A percentile compares a stretch with the other conserved stretches of the same genome.
Conservation (phyloP, 495 filamentous ascomycete species). For the Acidomyces sp. region DNA sequence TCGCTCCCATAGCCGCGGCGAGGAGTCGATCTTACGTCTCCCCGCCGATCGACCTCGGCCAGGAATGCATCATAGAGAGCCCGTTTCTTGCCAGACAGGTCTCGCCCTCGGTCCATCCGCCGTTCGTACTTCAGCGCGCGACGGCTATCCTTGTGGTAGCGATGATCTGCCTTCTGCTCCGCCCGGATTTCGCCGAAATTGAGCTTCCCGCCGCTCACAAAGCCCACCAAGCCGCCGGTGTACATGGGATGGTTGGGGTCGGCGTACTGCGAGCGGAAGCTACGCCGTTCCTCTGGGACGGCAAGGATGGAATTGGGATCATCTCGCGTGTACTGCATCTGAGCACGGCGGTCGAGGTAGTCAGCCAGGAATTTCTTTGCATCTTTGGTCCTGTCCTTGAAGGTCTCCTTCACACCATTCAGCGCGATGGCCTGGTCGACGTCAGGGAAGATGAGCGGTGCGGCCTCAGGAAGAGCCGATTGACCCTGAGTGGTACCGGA, state of each 20-base stretch:
- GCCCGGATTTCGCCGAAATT: not conserved
- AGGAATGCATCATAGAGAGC: not conserved
- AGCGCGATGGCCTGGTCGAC: slow-evolving; percentile 29
- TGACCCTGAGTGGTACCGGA: slow-evolving; percentile 37
- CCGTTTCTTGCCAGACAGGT: not conserved
- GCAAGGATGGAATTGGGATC: slow-evolving; percentile 17
- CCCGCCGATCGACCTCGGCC: not conserved
- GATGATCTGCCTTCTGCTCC: not conserved
- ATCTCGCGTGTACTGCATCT: slow-evolving; percentile 31
- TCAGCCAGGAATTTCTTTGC: slow-evolving; percentile 35
- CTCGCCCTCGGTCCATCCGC: not conserved
- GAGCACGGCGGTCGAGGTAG: slow-evolving; percentile 41
- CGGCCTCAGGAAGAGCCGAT: slow-evolving; percentile 37
- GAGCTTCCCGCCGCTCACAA: slow-evolving; percentile 29
- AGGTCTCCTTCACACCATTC: slow-evolving; percentile 24
- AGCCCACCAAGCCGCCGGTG: slow-evolving; percentile 28
- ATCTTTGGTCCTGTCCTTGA: slow-evolving; percentile 24
- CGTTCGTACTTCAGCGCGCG: slow-evolving; percentile 1
- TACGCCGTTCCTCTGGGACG: slow-evolving; percentile 11
- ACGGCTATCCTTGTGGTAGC: not conserved
- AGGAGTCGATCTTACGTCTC: not conserved
- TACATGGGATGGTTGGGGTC: slow-evolving; percentile 42
- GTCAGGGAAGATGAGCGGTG: slow-evolving; percentile 42
- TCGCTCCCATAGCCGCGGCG: not conserved
- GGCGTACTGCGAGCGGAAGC: slow-evolving; percentile 38